Conservation (phyloP, 1,139 yeast species). For the Lodderomyces jiufengensis region DNA sequence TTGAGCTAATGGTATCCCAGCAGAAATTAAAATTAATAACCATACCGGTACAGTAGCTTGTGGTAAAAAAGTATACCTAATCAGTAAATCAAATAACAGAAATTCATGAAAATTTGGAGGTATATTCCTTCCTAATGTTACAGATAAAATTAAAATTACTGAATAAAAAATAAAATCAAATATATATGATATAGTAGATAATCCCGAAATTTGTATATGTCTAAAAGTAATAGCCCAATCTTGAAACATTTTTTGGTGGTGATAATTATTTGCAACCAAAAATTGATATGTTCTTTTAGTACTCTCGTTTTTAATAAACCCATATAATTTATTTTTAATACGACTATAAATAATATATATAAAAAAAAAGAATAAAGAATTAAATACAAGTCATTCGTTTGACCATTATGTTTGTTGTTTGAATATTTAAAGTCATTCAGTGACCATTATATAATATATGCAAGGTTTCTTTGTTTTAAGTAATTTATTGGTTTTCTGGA, state of each 20-base stretch:
- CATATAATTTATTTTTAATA: neutral
- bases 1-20: slow-evolving; percentile 32
- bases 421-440: no score
- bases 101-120: slow-evolving; percentile 44
- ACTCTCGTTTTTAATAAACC: no score
- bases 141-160: slow-evolving; percentile 19
- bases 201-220: slow-evolving; percentile 18
- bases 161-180: slow-evolving; percentile 35
- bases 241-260: slow-evolving; percentile 3
- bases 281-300: no score
- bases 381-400: neutral
- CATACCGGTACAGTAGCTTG: slow-evolving; percentile 36
- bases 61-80: slow-evolving; percentile 31
- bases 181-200: slow-evolving; percentile 29
- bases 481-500: slow-evolving; percentile 89
- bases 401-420: neutral
- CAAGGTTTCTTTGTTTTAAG: no score
- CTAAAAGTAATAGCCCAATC: slow-evolving; percentile 13
- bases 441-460: no score
- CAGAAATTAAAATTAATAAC: slow-evolving; percentile 24
- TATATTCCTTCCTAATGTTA: slow-evolving; percentile 29
- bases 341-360: neutral
- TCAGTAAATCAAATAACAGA: slow-evolving; percentile 26
- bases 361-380: neutral
- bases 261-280: neutral